Conservation (phyloP, 805 yeast genomes). For the Tetrapisispora arboricola region DNA sequence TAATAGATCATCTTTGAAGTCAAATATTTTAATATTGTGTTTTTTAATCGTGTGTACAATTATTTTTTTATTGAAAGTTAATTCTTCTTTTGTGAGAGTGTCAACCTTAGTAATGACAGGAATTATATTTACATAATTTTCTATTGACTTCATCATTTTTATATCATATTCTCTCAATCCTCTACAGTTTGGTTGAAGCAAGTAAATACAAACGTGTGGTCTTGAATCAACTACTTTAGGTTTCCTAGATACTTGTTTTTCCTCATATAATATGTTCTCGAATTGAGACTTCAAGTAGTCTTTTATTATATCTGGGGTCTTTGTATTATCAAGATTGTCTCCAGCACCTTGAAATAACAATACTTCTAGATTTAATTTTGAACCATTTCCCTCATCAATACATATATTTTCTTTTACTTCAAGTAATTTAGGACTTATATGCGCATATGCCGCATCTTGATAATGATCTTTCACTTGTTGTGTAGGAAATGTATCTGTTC, state of each 20-base stretch:
- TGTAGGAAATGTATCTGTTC: constrained; percentile 34
- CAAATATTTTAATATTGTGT: constrained; percentile 50
- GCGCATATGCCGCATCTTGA: constrained; percentile 2
- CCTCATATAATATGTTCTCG: constrained; percentile 64
- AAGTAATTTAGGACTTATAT: not conserved
- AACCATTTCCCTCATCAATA: constrained; percentile 45
- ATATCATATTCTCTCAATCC: constrained; percentile 43
- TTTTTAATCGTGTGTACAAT: constrained; percentile 46
- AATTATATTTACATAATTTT: constrained; percentile 67
- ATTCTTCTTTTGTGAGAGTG: constrained; percentile 58
- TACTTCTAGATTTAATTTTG: constrained; percentile 41
- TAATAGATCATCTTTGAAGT: constrained; percentile 53
- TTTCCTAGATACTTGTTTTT: constrained; percentile 59
- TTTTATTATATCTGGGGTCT: constrained; percentile 40
- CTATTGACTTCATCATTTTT: constrained; percentile 55
- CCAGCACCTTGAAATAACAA: constrained; percentile 71
- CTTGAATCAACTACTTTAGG: constrained; percentile 65
- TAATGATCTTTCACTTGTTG: constrained; percentile 2
- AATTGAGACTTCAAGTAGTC: constrained; percentile 60
- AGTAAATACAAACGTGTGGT: constrained; percentile 70
- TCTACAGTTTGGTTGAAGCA: constrained; percentile 52
- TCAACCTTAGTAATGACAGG: constrained; percentile 81
- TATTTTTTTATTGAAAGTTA: constrained; percentile 41
- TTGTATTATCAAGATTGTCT: constrained; percentile 55
- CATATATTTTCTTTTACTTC: constrained; percentile 1